Evolutionary conservation across 2,329 filamentous ascomycete species (phyloP), one percentile per base, ranked within the genome.

Genomic region (Colletotrichum sp.): DNA sequence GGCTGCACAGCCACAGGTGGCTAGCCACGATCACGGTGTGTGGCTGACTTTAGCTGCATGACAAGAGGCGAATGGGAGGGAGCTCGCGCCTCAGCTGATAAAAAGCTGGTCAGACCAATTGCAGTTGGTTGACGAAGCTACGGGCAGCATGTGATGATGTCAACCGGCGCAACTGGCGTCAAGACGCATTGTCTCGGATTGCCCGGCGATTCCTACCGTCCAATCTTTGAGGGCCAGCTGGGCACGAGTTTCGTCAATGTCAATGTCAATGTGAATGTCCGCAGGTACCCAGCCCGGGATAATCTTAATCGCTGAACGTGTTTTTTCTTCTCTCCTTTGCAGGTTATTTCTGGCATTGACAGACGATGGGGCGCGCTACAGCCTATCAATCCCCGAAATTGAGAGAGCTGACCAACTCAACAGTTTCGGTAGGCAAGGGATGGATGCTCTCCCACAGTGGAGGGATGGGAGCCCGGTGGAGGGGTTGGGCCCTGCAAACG

Each of bases 141-240:
- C 34, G 29, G 31, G 43, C n/a, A 29, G 33, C 71, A 66, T 73
- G 71, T 71, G 68, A 73, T 73, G 71, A 73, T 71, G 62, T 73
- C 71, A 73, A 62, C 21, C 29, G 16, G 68, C 66, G 54, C 71
- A 73, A 62, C 21, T n/a, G 24, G 68, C 66, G 54, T 63, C 33
- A 21, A 43, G 9, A 43, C 4, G 61, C 55, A 65, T 33, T 64
- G 29, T 47, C 24, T 57, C 69, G 65, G 43, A 47, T 29, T 43
- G 47, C 13, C 65, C 65, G 65, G 66, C 58, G 65, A 54, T 21
- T 66, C 29, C 63, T 55, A 18, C 8, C 69, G 33, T 12, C 64
- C 69, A 62, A 69, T 72, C 57, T 68, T 16, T 11, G 33, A 57
- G 55, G 29, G 27, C 33, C 34, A n/a, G 16, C 31, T 24, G 64